Evolutionary conservation across 371 early-diverging fungal species (phyloP), one percentile per base, ranked within the genome.

Genomic region (Choanephora cucurbitarum): DNA sequence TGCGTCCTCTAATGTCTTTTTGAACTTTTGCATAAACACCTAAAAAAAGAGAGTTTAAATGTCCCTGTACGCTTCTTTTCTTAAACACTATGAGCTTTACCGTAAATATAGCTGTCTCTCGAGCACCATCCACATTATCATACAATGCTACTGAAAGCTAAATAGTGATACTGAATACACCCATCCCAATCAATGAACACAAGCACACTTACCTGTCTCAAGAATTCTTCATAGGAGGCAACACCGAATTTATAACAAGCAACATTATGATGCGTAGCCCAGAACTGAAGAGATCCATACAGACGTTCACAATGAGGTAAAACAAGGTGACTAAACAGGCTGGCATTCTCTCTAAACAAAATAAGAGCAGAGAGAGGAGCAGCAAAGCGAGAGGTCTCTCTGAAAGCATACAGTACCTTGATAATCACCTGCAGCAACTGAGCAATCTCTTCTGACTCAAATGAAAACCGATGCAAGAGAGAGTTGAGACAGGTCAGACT

Each of bases 1-100:
- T 2, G 77, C 74, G 13, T 60, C 48, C 37, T 74, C 64, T 44
- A 84, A 50, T 10, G 65, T 51, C 9, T 62, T 62, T 7, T 69
- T 63, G 51, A 84, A 83, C 19, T 72, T 64, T 7, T 62, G 51
- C 40, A 84, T 70, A 49, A 86, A 85, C 62, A 80, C 77, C 86
- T 89, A 57, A 1, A 39, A 34, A 32, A 21, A n/a, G n/a, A n/a
- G n/a, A n/a, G n/a, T n/a, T n/a, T n/a, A n/a, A n/a, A n/a, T n/a
- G n/a, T n/a, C n/a, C n/a, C n/a, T n/a, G n/a, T n/a, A n/a, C n/a
- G n/a, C n/a, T n/a, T n/a, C n/a, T n/a, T n/a, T n/a, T n/a, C n/a
- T n/a, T 33, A 21, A 13, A 15, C 18, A 23, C 7, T 28, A 19
- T 18, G 11, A 23, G 11, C 15, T 18, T 49, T 66, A 74, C 74